Percentiles rank a stretch among this genome's conserved stretches.
Evolutionary conservation across 805 yeast species (phyloP).

Genomic region (Candida coquimbonensis): DNA sequence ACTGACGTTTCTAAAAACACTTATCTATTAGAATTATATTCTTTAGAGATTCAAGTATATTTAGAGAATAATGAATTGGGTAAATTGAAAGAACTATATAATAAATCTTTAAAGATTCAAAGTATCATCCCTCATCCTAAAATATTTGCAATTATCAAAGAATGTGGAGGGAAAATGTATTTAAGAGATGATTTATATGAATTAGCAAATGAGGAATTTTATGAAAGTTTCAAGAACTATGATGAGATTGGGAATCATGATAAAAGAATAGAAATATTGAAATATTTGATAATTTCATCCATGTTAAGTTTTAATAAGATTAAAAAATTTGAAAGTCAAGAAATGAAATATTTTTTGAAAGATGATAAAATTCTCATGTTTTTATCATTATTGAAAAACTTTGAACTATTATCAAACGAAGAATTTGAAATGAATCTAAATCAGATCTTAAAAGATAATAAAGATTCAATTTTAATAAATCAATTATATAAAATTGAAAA

Average conservation of each 20-base stretch:
- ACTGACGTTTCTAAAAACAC: slow-evolving; percentile 39
- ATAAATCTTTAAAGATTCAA: slow-evolving; percentile 39
- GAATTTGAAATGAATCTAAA: slow-evolving; percentile 11
- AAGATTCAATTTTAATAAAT: slow-evolving; percentile 15
- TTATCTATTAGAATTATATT: slow-evolving; percentile 54
- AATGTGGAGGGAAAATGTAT: slow-evolving; percentile 66
- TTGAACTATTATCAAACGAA: slow-evolving; percentile 17
- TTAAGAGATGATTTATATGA: slow-evolving; percentile 55
- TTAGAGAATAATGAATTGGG: slow-evolving; percentile 32
- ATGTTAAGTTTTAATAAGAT: slow-evolving; percentile 44
- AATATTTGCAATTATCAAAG: slow-evolving; percentile 66
- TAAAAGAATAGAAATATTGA: slow-evolving; percentile 49
- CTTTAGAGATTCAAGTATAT: slow-evolving; percentile 54
- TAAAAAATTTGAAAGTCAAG: slow-evolving; percentile 26
- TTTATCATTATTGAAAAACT: slow-evolving; percentile 14
- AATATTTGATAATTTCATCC: slow-evolving; percentile 54
- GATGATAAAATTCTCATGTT: slow-evolving; percentile 16
- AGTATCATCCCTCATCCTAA: slow-evolving; percentile 71
- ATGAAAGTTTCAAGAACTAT: slow-evolving; percentile 50
- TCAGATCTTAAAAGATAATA: slow-evolving; percentile 6
- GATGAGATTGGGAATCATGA: slow-evolving; percentile 61
- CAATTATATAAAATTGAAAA: slow-evolving; percentile 16
- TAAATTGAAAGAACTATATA: slow-evolving; percentile 41
- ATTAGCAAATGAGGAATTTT: slow-evolving; percentile 46
- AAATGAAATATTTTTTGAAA: slow-evolving; percentile 22